Percentiles rank a stretch among this genome's conserved stretches.
These are phyloP conservation scores for Vicia faba DNA, from an alignment of 306 rosid genomes.

Conservation along the genomic window DNA sequence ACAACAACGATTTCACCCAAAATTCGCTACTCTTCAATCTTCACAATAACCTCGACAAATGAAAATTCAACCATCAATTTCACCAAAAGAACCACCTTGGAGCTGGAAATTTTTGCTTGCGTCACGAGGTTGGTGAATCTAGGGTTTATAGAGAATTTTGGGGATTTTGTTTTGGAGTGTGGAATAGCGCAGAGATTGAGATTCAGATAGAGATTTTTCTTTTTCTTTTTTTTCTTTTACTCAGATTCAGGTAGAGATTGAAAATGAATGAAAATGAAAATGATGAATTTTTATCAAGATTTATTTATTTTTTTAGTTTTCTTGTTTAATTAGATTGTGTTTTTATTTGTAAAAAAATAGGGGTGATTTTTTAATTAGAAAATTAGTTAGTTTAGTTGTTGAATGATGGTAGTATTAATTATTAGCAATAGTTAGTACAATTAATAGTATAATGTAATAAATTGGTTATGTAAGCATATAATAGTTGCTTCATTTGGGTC, in stretches of 20 bases:
- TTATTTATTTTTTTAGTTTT: neutral
- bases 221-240: too few species aligned
- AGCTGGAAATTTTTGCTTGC: constrained; percentile 16
- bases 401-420: neutral
- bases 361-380: neutral
- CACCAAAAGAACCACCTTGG: constrained; percentile 22
- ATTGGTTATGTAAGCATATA: too few species aligned
- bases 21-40: constrained; percentile 15
- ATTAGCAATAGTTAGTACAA: too few species aligned
- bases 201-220: too few species aligned
- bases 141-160: constrained; percentile 42
- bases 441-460: too few species aligned
- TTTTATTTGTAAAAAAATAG: neutral
- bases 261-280: constrained; percentile 27
- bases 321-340: neutral
- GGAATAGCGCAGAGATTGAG: neutral
- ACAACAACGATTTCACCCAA: constrained; percentile 28
- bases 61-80: constrained; percentile 26
- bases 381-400: neutral
- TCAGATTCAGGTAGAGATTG: neutral
- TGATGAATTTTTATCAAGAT: constrained; percentile 2
- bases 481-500: too few species aligned
- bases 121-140: constrained; percentile 32
- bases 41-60: constrained; percentile 7
- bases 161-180: constrained; percentile 33